Evolutionary conservation across 2,329 filamentous ascomycete species (phyloP).

Genomic region (Calcarisporium arbuscula): DNA sequence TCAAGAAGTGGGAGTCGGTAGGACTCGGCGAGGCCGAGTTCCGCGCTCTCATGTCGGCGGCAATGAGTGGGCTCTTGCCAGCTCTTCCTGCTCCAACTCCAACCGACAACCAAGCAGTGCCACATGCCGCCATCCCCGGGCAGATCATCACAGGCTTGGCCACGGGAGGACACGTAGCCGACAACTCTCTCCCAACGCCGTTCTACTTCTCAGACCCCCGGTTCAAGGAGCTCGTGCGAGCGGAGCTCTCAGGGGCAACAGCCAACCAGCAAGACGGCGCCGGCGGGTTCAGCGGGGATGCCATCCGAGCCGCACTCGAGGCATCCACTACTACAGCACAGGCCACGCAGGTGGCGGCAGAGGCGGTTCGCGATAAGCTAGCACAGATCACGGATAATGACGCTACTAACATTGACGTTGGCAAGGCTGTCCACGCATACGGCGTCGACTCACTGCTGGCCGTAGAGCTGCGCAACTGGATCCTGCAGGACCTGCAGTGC

Average conservation of each 20-base stretch:
- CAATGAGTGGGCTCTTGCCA: constrained; percentile 6
- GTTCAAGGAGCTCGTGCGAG: constrained; percentile 5
- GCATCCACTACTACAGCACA: constrained; percentile 4
- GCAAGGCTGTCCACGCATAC: constrained; percentile 16
- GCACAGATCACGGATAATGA: constrained; percentile 6
- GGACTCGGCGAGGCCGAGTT: no score
- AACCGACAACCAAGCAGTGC: no score
- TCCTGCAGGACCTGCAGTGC: constrained; percentile 12
- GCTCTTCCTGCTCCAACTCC: constrained; percentile 1
- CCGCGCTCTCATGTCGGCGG: constrained; percentile 12
- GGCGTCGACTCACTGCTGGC: constrained; percentile 21
- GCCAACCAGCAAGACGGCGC: no score
- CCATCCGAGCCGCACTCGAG: no score
- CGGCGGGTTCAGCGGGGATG: no score
- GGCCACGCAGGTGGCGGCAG: constrained; percentile 1
- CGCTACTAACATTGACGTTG: constrained; percentile 16
- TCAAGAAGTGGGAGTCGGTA: no score
- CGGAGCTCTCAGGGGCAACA: no score
- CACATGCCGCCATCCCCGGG: no score
- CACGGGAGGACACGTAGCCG: constrained; percentile 1
- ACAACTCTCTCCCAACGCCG: constrained; percentile 2
- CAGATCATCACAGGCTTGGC: constrained; percentile 5
- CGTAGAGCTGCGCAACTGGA: constrained; percentile 19
- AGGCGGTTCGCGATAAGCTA: constrained; percentile 4
- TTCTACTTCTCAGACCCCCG: constrained; percentile 4